These are phyloP conservation scores for Trifolium dubium DNA, from an alignment of 306 rosid genomes.

Conservation along the genomic window DNA sequence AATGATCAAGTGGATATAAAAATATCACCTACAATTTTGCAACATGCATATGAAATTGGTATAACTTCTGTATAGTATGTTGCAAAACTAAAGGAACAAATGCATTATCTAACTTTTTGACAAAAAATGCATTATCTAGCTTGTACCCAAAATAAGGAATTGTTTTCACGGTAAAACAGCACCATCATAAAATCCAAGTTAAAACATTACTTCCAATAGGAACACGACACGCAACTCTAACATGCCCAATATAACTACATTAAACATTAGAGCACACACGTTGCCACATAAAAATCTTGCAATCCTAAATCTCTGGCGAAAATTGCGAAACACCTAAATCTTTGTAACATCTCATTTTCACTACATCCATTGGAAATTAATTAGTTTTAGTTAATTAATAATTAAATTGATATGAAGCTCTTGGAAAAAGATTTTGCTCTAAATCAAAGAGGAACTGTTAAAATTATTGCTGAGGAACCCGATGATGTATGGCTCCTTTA, in stretches of 20 bases:
- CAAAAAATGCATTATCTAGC: conserved; percentile 17
- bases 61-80: no score
- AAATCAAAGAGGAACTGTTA: conserved; percentile 45
- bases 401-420: conserved; percentile 42
- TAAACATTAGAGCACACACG: background rate
- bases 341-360: background rate
- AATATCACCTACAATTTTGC: no score
- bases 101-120: conserved; percentile 21
- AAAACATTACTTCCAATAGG: conserved; percentile 10
- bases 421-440: conserved; percentile 28
- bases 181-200: conserved; percentile 1
- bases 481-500: conserved; percentile 51
- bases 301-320: background rate
- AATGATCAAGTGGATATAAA: no score
- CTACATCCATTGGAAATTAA: background rate
- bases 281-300: background rate
- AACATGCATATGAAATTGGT: no score
- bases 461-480: conserved; percentile 41
- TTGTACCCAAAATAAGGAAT: conserved; percentile 39
- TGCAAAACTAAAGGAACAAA: background rate
- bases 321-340: background rate
- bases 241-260: background rate
- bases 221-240: conserved; percentile 3
- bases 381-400: background rate
- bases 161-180: background rate